Conservation (phyloP, 2,329 filamentous ascomycete species). For the Colletotrichum lupini region DNA sequence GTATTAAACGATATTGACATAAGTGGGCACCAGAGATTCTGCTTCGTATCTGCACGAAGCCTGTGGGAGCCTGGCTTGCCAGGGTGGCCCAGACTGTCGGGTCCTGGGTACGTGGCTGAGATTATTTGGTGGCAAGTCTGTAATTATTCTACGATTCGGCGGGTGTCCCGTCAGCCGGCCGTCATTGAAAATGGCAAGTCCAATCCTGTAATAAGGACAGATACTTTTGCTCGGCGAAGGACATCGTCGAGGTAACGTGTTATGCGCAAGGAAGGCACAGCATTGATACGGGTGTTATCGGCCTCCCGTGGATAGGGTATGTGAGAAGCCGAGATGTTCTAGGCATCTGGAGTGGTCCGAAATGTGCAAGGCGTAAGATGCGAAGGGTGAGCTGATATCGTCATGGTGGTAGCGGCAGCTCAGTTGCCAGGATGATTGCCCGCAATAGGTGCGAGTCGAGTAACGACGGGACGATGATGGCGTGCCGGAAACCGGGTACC, state of each 20-base stretch:
- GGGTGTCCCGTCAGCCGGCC: background rate
- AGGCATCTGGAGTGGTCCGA: background rate
- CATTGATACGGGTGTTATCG: background rate
- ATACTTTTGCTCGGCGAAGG: background rate
- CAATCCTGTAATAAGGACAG: background rate
- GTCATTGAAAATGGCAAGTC: background rate
- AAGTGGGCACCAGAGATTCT: background rate
- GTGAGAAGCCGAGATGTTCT: background rate
- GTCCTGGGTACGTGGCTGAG: background rate
- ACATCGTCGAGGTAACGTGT: background rate
- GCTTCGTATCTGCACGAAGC: constrained; percentile 5
- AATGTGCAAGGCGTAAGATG: background rate
- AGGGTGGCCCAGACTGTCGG: constrained; percentile 2
- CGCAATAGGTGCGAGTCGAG: background rate
- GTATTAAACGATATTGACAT: background rate
- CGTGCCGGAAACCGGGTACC: background rate
- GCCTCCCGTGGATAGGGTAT: background rate
- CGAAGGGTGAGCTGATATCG: background rate
- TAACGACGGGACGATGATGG: background rate
- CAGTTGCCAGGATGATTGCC: background rate
- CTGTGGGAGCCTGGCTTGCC: background rate
- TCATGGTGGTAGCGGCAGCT: background rate
- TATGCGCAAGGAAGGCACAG: background rate
- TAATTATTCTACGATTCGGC: background rate
- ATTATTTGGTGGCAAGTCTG: background rate